Conservation (phyloP, 768 basidiomycete genomes). For the Termitomyces eurrhizus region DNA sequence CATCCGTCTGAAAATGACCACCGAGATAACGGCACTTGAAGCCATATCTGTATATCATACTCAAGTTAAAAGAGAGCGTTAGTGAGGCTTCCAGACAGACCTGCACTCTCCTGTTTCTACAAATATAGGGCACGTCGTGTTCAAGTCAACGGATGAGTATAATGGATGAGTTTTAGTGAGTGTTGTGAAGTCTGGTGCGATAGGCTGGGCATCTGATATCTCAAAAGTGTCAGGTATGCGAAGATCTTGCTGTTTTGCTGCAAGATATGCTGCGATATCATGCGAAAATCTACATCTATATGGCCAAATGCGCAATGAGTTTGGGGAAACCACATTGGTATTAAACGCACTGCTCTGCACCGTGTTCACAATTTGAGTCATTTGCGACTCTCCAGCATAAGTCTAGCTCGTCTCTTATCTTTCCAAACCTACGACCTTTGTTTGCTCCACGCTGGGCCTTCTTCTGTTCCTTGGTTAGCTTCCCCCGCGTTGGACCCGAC, state of each 20-base stretch:
- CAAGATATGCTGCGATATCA: slow-evolving; percentile 72
- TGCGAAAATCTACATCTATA: slow-evolving; percentile 77
- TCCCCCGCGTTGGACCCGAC: slow-evolving; percentile 26
- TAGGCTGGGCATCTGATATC: slow-evolving; percentile 48
- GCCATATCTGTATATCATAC: slow-evolving; percentile 49
- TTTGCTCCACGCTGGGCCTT: slow-evolving; percentile 79
- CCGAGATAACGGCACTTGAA: slow-evolving; percentile 91
- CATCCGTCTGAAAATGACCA: slow-evolving; percentile 57
- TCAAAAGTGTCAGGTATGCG: slow-evolving; percentile 45
- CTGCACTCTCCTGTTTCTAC: slow-evolving; percentile 70
- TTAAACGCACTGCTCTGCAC: slow-evolving; percentile 46
- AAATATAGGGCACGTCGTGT: slow-evolving; percentile 63
- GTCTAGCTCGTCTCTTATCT: slow-evolving; percentile 74
- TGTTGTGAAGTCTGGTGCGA: slow-evolving; percentile 31
- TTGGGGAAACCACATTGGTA: not conserved
- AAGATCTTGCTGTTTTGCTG: slow-evolving; percentile 71
- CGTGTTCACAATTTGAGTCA: slow-evolving; percentile 67
- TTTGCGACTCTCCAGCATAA: slow-evolving; percentile 80
- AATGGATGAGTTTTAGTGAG: slow-evolving; percentile 24
- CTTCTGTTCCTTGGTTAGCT: slow-evolving; percentile 58
- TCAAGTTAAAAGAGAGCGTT: not conserved
- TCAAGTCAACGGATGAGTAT: slow-evolving; percentile 39
- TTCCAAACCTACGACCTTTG: slow-evolving; percentile 76
- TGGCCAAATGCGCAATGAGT: not conserved
- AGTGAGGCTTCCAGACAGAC: slow-evolving; percentile 19